Evolutionary conservation across 495 filamentous ascomycete species (phyloP).

Genomic region (Podospora conica): DNA sequence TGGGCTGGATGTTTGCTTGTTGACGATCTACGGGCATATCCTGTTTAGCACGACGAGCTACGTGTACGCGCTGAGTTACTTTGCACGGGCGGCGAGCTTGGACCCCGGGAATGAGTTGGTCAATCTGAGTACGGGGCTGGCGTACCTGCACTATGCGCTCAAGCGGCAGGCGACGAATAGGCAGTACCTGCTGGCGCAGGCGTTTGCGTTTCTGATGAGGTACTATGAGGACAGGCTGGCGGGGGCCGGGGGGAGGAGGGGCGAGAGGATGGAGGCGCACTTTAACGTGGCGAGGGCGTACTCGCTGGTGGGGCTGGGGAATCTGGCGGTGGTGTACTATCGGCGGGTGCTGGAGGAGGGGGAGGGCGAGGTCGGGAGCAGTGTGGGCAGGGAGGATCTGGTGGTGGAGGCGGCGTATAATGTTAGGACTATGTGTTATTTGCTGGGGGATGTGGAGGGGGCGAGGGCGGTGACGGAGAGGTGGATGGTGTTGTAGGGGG

Average conservation of each 20-base stretch:
- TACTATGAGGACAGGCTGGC: slow-evolving; percentile 58
- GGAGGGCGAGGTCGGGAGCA: neutral
- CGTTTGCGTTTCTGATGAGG: slow-evolving; percentile 67
- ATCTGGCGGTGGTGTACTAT: slow-evolving; percentile 75
- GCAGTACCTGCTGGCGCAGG: slow-evolving; percentile 79
- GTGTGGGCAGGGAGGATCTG: slow-evolving; percentile 50
- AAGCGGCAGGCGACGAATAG: slow-evolving; percentile 86
- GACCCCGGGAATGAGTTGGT: slow-evolving; percentile 70
- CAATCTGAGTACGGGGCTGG: slow-evolving; percentile 65
- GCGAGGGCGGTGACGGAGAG: slow-evolving; percentile 21
- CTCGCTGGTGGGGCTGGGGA: slow-evolving; percentile 70
- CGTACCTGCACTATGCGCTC: slow-evolving; percentile 77
- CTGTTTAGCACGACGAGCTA: slow-evolving; percentile 73
- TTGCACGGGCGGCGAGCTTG: slow-evolving; percentile 76
- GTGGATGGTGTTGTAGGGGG: slow-evolving; percentile 23
- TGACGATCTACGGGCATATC: slow-evolving; percentile 85
- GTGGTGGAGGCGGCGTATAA: slow-evolving; percentile 70
- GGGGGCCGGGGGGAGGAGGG: slow-evolving; percentile 16
- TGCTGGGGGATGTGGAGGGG: slow-evolving; percentile 30
- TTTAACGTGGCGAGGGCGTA: slow-evolving; percentile 82
- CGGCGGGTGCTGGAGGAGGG: slow-evolving; percentile 33
- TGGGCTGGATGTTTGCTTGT: slow-evolving; percentile 53
- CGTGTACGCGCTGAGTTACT: slow-evolving; percentile 78
- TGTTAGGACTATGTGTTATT: slow-evolving; percentile 47
- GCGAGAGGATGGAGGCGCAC: slow-evolving; percentile 64